A percentile compares a stretch with the other conserved stretches of the same genome.
Evolutionary conservation across 2,329 filamentous ascomycete species (phyloP).

Genomic region (Sporothrix curviconia): DNA sequence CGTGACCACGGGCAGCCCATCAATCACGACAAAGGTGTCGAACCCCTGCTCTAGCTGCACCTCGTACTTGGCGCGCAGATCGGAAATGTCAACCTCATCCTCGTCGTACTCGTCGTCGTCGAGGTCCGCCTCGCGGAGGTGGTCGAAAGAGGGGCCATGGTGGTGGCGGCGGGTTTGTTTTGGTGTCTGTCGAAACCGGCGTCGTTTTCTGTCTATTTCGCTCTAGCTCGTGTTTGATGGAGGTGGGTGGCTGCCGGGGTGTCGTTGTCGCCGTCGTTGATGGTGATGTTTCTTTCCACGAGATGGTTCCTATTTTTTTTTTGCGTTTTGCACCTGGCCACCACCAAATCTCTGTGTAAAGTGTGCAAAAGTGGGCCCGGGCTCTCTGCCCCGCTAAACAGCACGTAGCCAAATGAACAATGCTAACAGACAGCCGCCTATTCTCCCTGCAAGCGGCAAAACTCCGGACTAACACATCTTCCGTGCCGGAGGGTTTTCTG

Average conservation of each 20-base stretch:
- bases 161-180: slow-evolving; percentile 32
- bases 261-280: not conserved
- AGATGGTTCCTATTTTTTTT: slow-evolving; percentile 11
- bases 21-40: slow-evolving; percentile 92
- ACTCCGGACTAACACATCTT: no score
- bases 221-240: not conserved
- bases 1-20: slow-evolving; percentile 82
- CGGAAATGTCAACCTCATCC: slow-evolving; percentile 90
- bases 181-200: not conserved
- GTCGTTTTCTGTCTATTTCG: not conserved
- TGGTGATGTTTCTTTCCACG: not conserved
- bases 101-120: slow-evolving; percentile 80
- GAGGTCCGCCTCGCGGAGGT: slow-evolving; percentile 84
- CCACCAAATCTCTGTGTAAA: slow-evolving; percentile 2
- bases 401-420: no score
- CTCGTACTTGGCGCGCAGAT: slow-evolving; percentile 90
- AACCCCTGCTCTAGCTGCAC: slow-evolving; percentile 93
- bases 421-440: not conserved
- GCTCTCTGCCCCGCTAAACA: slow-evolving; percentile 9
- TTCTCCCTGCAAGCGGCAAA: not conserved
- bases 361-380: slow-evolving; percentile 16
- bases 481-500: no score
- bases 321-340: slow-evolving; percentile 3
- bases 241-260: not conserved
- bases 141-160: slow-evolving; percentile 93